A percentile compares a stretch with the other conserved stretches of the same genome.
Conservation (phyloP, 257 asterid species). For the Anisodus tanguticus region DNA sequence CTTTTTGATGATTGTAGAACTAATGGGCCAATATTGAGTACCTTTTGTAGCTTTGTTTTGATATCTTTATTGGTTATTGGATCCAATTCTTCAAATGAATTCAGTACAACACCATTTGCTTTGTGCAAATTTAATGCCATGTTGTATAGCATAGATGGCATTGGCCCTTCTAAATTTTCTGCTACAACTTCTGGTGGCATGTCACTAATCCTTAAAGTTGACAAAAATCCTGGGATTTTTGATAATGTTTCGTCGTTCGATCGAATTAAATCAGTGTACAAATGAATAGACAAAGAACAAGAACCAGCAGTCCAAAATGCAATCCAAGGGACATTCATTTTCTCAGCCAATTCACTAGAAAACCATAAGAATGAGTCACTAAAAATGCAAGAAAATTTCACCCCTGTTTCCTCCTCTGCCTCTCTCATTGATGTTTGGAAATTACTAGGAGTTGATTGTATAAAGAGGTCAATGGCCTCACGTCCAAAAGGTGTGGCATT, state of each 20-base stretch:
- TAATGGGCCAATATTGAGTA: slow-evolving; percentile 41
- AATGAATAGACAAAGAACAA: slow-evolving; percentile 58
- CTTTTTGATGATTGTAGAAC: slow-evolving; percentile 23
- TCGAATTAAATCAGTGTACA: slow-evolving; percentile 55
- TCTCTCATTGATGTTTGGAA: slow-evolving; percentile 49
- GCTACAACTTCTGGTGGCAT: slow-evolving; percentile 61
- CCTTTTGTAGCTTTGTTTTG: slow-evolving; percentile 33
- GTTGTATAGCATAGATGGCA: slow-evolving; percentile 53
- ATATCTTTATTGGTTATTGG: slow-evolving; percentile 34
- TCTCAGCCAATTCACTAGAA: slow-evolving; percentile 58
- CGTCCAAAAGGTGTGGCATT: slow-evolving; percentile 44
- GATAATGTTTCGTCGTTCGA: slow-evolving; percentile 35
- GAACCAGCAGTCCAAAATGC: slow-evolving; percentile 68
- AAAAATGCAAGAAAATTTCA: slow-evolving; percentile 51
- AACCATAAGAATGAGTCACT: slow-evolving; percentile 75
- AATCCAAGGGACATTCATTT: slow-evolving; percentile 65
- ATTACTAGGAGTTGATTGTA: slow-evolving; percentile 57
- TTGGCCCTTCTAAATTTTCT: slow-evolving; percentile 45
- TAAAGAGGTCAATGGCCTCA: slow-evolving; percentile 54
- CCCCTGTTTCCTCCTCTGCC: slow-evolving; percentile 55
- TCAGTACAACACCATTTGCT: slow-evolving; percentile 45
- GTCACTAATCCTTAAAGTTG: slow-evolving; percentile 44
- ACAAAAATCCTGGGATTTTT: slow-evolving; percentile 60
- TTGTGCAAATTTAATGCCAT: slow-evolving; percentile 60
- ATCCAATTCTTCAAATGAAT: slow-evolving; percentile 41